These are phyloP conservation scores for Melanomma pulvis-pyrius DNA, from an alignment of 495 filamentous ascomycete genomes.

Conservation along the genomic window DNA sequence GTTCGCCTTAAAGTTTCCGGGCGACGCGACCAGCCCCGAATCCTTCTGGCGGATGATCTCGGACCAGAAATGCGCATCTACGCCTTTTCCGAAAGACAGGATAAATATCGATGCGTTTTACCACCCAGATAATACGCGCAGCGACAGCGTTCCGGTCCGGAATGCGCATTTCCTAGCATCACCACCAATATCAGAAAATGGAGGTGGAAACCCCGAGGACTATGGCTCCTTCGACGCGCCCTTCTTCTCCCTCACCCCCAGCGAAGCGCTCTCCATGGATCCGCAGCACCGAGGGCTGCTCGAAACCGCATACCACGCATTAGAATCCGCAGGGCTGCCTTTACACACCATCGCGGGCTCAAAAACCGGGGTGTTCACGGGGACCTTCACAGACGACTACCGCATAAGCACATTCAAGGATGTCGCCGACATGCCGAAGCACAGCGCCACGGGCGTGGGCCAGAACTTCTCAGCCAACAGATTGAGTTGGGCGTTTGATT, in stretches of 20 bases:
- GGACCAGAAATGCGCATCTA: conserved; percentile 3
- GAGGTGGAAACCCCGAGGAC: background rate
- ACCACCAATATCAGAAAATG: background rate
- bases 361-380: conserved; percentile 11
- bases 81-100: background rate
- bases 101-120: conserved; percentile 6
- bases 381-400: conserved; percentile 16
- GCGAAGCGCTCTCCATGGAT: conserved; percentile 16
- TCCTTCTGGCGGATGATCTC: conserved; percentile 12
- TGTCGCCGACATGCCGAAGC: background rate
- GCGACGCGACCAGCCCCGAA: conserved; percentile 1
- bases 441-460: conserved; percentile 1
- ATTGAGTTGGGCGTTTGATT: conserved; percentile 20
- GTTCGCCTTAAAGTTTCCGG: conserved; percentile 9
- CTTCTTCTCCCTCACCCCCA: conserved; percentile 16
- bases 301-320: conserved; percentile 6
- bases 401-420: background rate
- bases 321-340: conserved; percentile 18
- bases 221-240: conserved; percentile 16
- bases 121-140: background rate
- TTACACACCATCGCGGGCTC: background rate
- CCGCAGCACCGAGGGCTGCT: conserved; percentile 13
- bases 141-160: background rate
- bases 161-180: conserved; percentile 3
- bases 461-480: conserved; percentile 10